Base-by-base conservation (phyloP, 2,329 filamentous ascomycete species). In the Neofusicoccum laricinum region DNA sequence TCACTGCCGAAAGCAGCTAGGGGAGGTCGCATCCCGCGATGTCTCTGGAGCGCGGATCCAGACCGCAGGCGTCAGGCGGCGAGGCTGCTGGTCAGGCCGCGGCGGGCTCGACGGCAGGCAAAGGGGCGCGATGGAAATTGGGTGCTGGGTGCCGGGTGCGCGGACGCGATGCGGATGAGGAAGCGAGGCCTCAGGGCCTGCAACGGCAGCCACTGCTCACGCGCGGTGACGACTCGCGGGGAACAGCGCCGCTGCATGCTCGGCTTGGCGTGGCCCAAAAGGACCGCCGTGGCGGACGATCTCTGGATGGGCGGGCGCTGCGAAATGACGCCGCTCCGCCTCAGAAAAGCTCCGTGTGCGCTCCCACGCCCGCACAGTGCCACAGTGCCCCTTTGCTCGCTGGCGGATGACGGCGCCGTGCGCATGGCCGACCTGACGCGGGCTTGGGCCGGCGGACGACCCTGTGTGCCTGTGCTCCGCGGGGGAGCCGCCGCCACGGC, bases 291-390 rank as follows among this genome's bases (percentile, higher is more conserved):
- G 14, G 53, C 53, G 53, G 50, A 21, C 55, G 55, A 59, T 59
- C 55, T 25, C 40, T 30, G 41, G 17, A 19, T 15, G 25, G 36
- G 19, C 38, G 36, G 19, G 19, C 17, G 17, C 38, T 41, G 53
- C 38, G 55, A 59, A 59, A 59, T 59, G 55, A 59, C 41, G 55
- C 40, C 41, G 53, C 40, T 45, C 40, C 53, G 53, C 45, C 53
- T 45, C 55, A 45, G 30, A 21, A 50, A 50, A 50, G 14, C 48
- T 50, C 48, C 48, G 48, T 25, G 45, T 19, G 45, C 30, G 45
- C 45, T 48, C 11, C 45, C 45, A 30, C 25, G 25, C 25, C 25
- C 25, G 25, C 25, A 30, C 25, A 30, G 25, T 30, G 25, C 25
- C 25, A 30, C 25, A 30, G 25, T 30, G 25, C 36, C 36, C 36